Evolutionary conservation across 139 green algal species (phyloP).

Genomic region (Coelastrella sp.): DNA sequence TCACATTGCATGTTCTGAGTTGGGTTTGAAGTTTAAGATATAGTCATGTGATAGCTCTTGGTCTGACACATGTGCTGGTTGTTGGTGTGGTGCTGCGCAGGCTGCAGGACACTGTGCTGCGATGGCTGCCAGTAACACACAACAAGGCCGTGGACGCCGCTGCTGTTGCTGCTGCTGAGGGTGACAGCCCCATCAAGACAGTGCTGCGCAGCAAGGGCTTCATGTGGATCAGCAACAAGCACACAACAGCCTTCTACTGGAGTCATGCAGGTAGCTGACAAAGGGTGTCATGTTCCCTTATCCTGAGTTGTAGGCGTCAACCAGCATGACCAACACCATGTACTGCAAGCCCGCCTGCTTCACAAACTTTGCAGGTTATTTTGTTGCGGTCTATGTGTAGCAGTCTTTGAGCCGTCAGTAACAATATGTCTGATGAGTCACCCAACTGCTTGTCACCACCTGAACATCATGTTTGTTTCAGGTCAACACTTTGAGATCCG

Average conservation of each 20-base stretch:
- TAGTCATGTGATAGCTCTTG: too few relatives aligned
- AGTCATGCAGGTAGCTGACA: conserved; percentile 72
- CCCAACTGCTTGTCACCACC: too few relatives aligned
- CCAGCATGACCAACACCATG: too few relatives aligned
- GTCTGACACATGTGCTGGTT: neutral
- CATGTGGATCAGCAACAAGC: conserved; percentile 90
- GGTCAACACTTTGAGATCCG: conserved; percentile 95
- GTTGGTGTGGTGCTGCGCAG: conserved; percentile 51
- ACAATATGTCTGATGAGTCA: too few relatives aligned
- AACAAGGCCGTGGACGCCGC: conserved; percentile 79
- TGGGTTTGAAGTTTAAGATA: neutral
- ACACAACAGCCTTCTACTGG: conserved; percentile 93
- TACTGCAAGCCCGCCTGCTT: too few relatives aligned
- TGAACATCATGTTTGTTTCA: too few relatives aligned
- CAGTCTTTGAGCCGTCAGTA: too few relatives aligned
- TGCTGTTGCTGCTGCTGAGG: conserved; percentile 47
- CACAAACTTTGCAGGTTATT: too few relatives aligned
- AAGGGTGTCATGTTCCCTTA: too few relatives aligned
- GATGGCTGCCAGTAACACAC: conserved; percentile 86
- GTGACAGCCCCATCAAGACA: conserved; percentile 84
- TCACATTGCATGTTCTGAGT: too few relatives aligned
- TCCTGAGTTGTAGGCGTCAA: too few relatives aligned
- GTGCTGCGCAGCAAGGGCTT: conserved; percentile 94
- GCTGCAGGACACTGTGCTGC: conserved; percentile 85
- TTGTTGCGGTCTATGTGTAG: too few relatives aligned